phyloP scores from a whole-genome alignment of 2,329 filamentous ascomycete species.

The Verruconis gallopava region DNA sequence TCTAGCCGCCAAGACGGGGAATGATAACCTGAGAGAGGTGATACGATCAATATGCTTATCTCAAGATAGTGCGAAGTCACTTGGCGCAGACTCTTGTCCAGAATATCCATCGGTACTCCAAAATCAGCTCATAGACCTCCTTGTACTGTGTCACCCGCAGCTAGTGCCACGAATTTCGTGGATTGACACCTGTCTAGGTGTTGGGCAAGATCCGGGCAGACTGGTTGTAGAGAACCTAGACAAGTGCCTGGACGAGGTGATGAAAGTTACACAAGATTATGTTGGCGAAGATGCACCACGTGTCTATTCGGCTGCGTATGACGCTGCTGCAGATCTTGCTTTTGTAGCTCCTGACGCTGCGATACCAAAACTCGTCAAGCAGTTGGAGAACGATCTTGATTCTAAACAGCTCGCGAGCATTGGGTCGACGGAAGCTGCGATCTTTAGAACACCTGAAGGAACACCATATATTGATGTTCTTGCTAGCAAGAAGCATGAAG shows the following conservation, averaged over 20 bases:
- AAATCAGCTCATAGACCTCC: slow-evolving; percentile 58
- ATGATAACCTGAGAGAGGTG: slow-evolving; percentile 47
- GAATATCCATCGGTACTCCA: slow-evolving; percentile 41
- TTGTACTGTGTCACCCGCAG: slow-evolving; percentile 66
- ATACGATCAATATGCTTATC: slow-evolving; percentile 51
- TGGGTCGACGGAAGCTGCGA: slow-evolving; percentile 80
- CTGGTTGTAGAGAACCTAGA: slow-evolving; percentile 54
- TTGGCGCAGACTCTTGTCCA: background rate
- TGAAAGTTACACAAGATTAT: slow-evolving; percentile 26
- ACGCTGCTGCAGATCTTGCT: slow-evolving; percentile 76
- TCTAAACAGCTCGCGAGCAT: slow-evolving; percentile 55
- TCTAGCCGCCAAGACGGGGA: slow-evolving; percentile 49
- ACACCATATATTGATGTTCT: slow-evolving; percentile 84
- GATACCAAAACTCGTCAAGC: slow-evolving; percentile 59
- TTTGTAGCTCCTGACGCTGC: slow-evolving; percentile 83
- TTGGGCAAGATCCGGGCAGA: slow-evolving; percentile 69
- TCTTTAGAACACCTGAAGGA: slow-evolving; percentile 81
- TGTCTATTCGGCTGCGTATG: slow-evolving; percentile 61
- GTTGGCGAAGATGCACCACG: slow-evolving; percentile 4
- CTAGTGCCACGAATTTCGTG: slow-evolving; percentile 68
- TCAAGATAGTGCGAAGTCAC: slow-evolving; percentile 10
- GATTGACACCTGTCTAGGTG: slow-evolving; percentile 77
- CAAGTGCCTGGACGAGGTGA: slow-evolving; percentile 55
- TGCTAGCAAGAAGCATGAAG: slow-evolving; percentile 61
- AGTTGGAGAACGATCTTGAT: slow-evolving; percentile 63